Percentiles rank a stretch among this genome's conserved stretches.
Evolutionary conservation across 1,284 basidiomycete genomes (phyloP).

Genomic region (Puccinia coronata): DNA sequence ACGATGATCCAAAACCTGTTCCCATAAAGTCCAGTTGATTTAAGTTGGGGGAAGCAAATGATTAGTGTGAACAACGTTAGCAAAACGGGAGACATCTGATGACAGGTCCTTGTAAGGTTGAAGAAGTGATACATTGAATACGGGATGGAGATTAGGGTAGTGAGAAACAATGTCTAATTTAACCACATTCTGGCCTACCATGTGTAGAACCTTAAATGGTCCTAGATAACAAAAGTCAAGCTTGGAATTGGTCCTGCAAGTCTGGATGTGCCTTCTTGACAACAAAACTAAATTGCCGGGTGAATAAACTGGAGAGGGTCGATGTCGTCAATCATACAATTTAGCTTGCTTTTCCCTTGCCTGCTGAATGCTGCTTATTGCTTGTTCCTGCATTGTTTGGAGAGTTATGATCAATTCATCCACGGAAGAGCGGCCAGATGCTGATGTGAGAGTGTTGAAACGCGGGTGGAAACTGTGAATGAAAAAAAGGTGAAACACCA

Average conservation of each 20-base stretch:
- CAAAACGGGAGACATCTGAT: too few relatives aligned
- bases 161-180: not conserved
- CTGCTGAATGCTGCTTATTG: too few relatives aligned
- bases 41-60: too few relatives aligned
- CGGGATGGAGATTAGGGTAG: constrained; percentile 21
- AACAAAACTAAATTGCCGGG: constrained; percentile 14
- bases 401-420: not conserved
- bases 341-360: not conserved
- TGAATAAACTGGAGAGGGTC: not conserved
- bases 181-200: constrained; percentile 10
- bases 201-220: not conserved
- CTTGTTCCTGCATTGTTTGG: not conserved
- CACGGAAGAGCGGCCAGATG: too few relatives aligned
- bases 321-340: not conserved
- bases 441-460: not conserved
- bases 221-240: constrained; percentile 21
- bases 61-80: too few relatives aligned
- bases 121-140: constrained; percentile 26
- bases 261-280: not conserved
- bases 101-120: too few relatives aligned
- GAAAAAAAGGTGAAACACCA: constrained; percentile 8
- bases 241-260: not conserved
- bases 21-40: too few relatives aligned
- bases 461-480: not conserved
- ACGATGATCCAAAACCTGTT: too few relatives aligned